phyloP scores from a whole-genome alignment of 305 asterid species.

The Plantago coronopus region DNA sequence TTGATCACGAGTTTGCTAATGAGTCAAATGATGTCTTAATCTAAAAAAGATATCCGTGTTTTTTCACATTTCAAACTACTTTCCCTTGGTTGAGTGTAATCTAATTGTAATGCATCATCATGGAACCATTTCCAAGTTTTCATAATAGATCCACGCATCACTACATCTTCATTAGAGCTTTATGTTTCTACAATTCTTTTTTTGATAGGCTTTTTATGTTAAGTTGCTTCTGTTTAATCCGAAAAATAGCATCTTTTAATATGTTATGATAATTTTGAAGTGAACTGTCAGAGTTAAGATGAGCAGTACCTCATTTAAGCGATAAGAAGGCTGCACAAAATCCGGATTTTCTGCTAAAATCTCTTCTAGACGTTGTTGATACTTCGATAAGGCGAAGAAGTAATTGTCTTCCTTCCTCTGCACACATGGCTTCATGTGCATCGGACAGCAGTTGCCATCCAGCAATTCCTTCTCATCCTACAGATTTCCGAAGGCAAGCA shows the following conservation, averaged over 20 bases:
- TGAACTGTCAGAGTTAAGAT: background rate
- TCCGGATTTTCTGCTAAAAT: conserved; percentile 56
- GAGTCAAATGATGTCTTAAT: background rate
- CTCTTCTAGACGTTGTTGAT: conserved; percentile 67
- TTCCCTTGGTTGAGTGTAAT: background rate
- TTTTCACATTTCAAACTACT: background rate
- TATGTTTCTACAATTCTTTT: background rate
- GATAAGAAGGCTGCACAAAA: conserved; percentile 88
- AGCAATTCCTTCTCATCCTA: conserved; percentile 92
- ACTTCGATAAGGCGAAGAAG: conserved; percentile 93
- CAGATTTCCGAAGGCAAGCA: conserved; percentile 25
- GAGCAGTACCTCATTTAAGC: conserved; percentile 76
- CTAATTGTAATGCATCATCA: background rate
- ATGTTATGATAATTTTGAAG: conserved; percentile 2
- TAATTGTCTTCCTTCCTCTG: conserved; percentile 91
- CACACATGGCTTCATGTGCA: conserved; percentile 85
- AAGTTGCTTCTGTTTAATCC: background rate
- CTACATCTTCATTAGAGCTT: conserved; percentile 5
- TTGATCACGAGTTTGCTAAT: background rate
- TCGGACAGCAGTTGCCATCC: conserved; percentile 82
- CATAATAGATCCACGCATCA: conserved; percentile 9
- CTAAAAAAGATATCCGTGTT: background rate
- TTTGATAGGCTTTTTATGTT: background rate
- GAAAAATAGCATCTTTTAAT: background rate
- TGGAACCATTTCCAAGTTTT: background rate